Percentiles rank a stretch among this genome's conserved stretches.
Conservation (phyloP, 352 stramenopile species). For the Phytophthora litchii region DNA sequence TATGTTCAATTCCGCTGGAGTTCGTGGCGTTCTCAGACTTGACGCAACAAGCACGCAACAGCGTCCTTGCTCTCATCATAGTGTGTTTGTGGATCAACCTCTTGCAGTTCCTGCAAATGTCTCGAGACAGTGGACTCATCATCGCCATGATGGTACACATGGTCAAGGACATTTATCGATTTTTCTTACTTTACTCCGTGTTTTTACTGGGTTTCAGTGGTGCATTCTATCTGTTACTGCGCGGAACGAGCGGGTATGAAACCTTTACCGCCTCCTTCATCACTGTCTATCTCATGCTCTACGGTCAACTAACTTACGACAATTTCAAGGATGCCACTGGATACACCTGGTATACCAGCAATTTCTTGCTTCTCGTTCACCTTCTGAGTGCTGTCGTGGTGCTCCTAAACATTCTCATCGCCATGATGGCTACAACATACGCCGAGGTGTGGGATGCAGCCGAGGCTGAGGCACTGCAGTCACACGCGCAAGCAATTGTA, state of each 20-base stretch:
- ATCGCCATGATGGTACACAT: constrained; percentile 85
- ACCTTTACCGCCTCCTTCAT: constrained; percentile 69
- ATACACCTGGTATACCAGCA: constrained; percentile 56
- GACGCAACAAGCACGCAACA: constrained; percentile 45
- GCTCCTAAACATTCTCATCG: constrained; percentile 75
- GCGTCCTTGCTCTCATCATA: constrained; percentile 56
- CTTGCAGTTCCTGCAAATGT: constrained; percentile 75
- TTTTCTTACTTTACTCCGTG: constrained; percentile 72
- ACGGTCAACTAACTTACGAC: constrained; percentile 66
- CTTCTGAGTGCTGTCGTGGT: constrained; percentile 61
- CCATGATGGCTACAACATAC: constrained; percentile 79
- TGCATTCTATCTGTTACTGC: constrained; percentile 74
- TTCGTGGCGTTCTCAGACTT: constrained; percentile 34
- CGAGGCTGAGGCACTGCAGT: constrained; percentile 59
- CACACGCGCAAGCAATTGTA: constrained; percentile 57
- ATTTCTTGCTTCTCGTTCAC: constrained; percentile 59
- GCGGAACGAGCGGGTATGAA: constrained; percentile 58
- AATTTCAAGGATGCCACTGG: constrained; percentile 41
- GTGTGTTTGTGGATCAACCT: constrained; percentile 75
- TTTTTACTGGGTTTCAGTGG: constrained; percentile 77
- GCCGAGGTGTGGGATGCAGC: constrained; percentile 62
- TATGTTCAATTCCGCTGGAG: constrained; percentile 61
- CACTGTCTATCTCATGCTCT: constrained; percentile 79
- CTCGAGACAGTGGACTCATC: constrained; percentile 58
- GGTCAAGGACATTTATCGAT: constrained; percentile 70